Evolutionary conservation across 176 grass and related monocot genomes (phyloP).

Genomic region (maize (Zea mays)): Zm-B73-REFERENCE-NAM-5.0 NC_050101.1:178265001-178265500

Average conservation of each 20-base stretch:
- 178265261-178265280: constrained; percentile 24
- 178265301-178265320: constrained; percentile 62
- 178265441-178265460: constrained; percentile 25
- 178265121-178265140: constrained; percentile 30
- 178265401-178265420: constrained; percentile 76
- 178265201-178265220: constrained; percentile 7
- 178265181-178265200: constrained; percentile 18
- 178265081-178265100: constrained; percentile 46
- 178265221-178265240: constrained; percentile 50
- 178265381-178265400: constrained; percentile 74
- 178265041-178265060: background rate
- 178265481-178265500: background rate
- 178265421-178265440: constrained; percentile 78
- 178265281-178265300: constrained; percentile 35
- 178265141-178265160: constrained; percentile 26
- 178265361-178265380: constrained; percentile 74
- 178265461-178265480: background rate
- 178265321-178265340: constrained; percentile 73
- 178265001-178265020: constrained; percentile 27
- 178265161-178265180: constrained; percentile 44
- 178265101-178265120: constrained; percentile 36
- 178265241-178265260: constrained; percentile 35
- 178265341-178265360: constrained; percentile 66
- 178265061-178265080: constrained; percentile 23
- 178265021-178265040: background rate